phyloP scores from a whole-genome alignment of 148 eudicot genomes.

The Polygonum aviculare region DNA sequence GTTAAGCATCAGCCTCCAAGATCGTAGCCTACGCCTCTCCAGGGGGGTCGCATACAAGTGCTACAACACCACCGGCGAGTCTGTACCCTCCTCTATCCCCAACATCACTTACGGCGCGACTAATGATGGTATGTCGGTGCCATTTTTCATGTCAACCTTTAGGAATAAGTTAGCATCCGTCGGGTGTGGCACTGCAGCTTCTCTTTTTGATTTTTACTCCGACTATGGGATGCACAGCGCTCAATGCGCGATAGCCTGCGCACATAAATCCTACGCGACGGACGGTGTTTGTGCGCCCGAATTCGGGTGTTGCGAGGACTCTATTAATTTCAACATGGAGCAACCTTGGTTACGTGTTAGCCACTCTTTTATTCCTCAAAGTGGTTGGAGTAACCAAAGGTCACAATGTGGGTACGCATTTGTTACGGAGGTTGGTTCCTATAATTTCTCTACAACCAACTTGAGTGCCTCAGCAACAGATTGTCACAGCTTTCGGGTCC shows the following conservation, averaged over 20 bases:
- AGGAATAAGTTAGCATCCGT: not conserved
- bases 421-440: not conserved
- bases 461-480: not conserved
- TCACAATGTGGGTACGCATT: not conserved
- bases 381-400: too few species aligned
- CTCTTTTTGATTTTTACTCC: not conserved
- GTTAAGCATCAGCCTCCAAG: not conserved
- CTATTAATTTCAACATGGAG: not conserved
- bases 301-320: not conserved
- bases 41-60: not conserved
- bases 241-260: not conserved
- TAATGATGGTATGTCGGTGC: not conserved
- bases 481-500: not conserved
- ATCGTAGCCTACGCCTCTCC: not conserved
- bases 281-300: not conserved
- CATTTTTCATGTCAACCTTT: not conserved
- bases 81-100: not conserved
- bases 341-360: not conserved
- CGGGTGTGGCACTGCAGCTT: not conserved
- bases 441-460: not conserved
- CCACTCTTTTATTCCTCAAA: not conserved
- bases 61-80: not conserved
- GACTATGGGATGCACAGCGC: not conserved
- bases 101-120: not conserved
- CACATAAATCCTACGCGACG: not conserved